Percentiles rank a stretch among this genome's conserved stretches.
These are phyloP conservation scores for Candida nitratophila DNA, from an alignment of 805 yeast species.

Conservation along the genomic window DNA sequence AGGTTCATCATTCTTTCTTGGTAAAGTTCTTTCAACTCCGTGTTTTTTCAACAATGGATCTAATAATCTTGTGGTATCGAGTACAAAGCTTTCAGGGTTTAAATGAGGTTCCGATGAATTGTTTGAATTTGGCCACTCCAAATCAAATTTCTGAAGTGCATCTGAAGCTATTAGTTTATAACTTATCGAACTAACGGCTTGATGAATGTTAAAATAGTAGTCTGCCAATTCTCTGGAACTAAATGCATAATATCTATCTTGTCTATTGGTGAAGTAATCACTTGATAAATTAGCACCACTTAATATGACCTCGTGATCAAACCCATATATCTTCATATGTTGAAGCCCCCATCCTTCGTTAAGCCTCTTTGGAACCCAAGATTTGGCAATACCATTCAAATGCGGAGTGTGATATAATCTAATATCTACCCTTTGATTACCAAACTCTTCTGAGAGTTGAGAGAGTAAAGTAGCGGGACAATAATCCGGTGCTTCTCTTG, in stretches of 20 bases:
- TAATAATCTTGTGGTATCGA: constrained; percentile 49
- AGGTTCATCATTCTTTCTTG: constrained; percentile 16
- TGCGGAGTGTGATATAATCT: constrained; percentile 89
- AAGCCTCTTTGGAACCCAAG: constrained; percentile 69
- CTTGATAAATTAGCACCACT: constrained; percentile 88
- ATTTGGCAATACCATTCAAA: constrained; percentile 57
- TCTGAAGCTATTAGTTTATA: constrained; percentile 46
- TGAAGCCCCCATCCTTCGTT: constrained; percentile 93
- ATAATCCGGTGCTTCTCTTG: constrained; percentile 79
- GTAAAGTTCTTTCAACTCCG: not conserved
- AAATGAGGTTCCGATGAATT: constrained; percentile 59
- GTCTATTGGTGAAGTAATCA: constrained; percentile 92
- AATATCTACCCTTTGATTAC: constrained; percentile 62
- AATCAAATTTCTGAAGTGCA: constrained; percentile 38
- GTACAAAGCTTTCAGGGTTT: constrained; percentile 42
- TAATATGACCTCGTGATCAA: constrained; percentile 81
- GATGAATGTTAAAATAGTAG: constrained; percentile 68
- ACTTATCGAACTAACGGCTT: constrained; percentile 61
- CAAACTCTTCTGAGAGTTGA: constrained; percentile 55
- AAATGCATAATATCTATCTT: constrained; percentile 83
- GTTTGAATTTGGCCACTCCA: constrained; percentile 72
- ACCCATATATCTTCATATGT: constrained; percentile 95
- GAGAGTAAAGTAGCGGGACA: constrained; percentile 75
- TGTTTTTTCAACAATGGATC: constrained; percentile 50
- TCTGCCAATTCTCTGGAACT: constrained; percentile 50